Percentiles rank a stretch among this genome's conserved stretches.
Conservation (phyloP, 768 basidiomycete species). For the Pisolithus marmoratus region DNA sequence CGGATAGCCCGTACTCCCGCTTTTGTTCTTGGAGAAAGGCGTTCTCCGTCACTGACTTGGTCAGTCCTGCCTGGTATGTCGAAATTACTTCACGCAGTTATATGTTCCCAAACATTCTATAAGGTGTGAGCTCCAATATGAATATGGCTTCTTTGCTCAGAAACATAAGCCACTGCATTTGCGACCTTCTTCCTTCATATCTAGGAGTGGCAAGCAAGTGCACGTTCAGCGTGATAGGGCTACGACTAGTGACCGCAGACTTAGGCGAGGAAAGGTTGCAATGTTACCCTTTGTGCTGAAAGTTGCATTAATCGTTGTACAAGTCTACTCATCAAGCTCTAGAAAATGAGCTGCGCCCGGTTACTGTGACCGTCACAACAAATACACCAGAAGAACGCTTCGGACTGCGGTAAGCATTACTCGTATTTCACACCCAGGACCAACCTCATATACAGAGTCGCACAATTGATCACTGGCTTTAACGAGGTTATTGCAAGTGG, state of each 20-base stretch:
- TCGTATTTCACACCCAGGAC: background rate
- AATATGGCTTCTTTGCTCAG: constrained; percentile 64
- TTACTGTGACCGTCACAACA: constrained; percentile 47
- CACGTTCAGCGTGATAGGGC: constrained; percentile 47
- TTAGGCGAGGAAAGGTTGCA: constrained; percentile 50
- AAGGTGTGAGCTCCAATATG: constrained; percentile 79
- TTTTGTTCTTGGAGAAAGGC: constrained; percentile 40
- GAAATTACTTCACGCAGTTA: no score
- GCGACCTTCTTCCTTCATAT: constrained; percentile 53
- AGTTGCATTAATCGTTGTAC: background rate
- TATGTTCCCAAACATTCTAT: background rate
- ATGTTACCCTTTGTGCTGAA: background rate
- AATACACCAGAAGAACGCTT: constrained; percentile 66
- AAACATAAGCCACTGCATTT: constrained; percentile 42
- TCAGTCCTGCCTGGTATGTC: constrained; percentile 55
- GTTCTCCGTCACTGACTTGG: constrained; percentile 60
- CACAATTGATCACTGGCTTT: constrained; percentile 70
- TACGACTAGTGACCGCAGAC: constrained; percentile 45
- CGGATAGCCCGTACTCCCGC: constrained; percentile 32
- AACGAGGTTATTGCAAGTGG: constrained; percentile 43
- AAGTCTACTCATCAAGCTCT: constrained; percentile 73
- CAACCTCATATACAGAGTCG: constrained; percentile 40
- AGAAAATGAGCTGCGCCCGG: constrained; percentile 64
- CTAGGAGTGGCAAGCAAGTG: constrained; percentile 57
- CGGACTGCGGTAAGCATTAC: constrained; percentile 56